These are phyloP conservation scores for Rhododendron ferrugineum DNA, from an alignment of 148 eudicot genomes.

Conservation along the genomic window DNA sequence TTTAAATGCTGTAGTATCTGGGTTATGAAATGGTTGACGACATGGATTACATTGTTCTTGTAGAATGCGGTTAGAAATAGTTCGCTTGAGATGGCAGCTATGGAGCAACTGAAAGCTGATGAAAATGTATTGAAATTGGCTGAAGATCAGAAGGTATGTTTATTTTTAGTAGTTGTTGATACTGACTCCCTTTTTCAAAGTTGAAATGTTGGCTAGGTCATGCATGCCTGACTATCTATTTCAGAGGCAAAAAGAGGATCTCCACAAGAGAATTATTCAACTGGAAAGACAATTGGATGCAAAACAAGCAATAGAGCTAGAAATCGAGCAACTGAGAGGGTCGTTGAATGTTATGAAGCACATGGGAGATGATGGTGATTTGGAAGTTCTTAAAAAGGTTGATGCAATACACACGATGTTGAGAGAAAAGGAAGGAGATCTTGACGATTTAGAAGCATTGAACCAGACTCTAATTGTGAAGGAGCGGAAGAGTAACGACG, in stretches of 20 bases:
- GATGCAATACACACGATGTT: slow-evolving; percentile 47
- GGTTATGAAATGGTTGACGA: slow-evolving; percentile 13
- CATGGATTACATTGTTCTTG: slow-evolving; percentile 13
- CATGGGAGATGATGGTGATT: slow-evolving; percentile 70
- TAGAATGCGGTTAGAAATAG: slow-evolving; percentile 66
- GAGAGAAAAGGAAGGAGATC: slow-evolving; percentile 75
- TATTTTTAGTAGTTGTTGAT: background rate
- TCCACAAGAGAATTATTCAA: slow-evolving; percentile 60
- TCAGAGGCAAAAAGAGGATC: slow-evolving; percentile 77
- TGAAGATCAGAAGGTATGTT: slow-evolving; percentile 71
- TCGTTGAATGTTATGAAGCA: slow-evolving; percentile 68
- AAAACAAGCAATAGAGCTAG: slow-evolving; percentile 79
- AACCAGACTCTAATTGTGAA: slow-evolving; percentile 76
- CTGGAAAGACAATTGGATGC: slow-evolving; percentile 76
- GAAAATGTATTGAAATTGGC: slow-evolving; percentile 71
- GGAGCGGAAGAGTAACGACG: slow-evolving; percentile 85
- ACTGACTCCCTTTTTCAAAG: background rate
- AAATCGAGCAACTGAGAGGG: slow-evolving; percentile 73
- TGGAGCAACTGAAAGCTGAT: slow-evolving; percentile 71
- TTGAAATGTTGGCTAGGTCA: background rate
- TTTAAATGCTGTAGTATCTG: background rate
- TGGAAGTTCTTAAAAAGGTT: slow-evolving; percentile 66
- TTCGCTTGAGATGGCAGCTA: slow-evolving; percentile 60
- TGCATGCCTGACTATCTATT: slow-evolving; percentile 1
- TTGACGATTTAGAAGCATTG: slow-evolving; percentile 55